A percentile compares a stretch with the other conserved stretches of the same genome.
Evolutionary conservation across 352 stramenopile species (phyloP).

Genomic region (Phytophthora sansomeana): DNA sequence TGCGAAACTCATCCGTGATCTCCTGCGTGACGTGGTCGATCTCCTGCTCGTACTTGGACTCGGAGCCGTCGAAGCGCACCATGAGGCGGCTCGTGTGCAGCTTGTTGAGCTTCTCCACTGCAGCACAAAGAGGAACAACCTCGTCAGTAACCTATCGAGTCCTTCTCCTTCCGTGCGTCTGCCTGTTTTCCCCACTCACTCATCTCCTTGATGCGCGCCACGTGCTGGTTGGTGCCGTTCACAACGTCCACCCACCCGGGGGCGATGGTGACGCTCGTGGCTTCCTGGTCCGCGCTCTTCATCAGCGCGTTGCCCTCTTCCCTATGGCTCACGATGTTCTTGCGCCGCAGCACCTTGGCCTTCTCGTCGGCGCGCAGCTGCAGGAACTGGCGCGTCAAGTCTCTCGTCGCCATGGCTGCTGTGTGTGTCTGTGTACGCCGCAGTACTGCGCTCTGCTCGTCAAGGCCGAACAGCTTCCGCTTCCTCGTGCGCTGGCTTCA

Average conservation of each 20-base stretch:
- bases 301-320: constrained; percentile 80
- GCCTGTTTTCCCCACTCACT: constrained; percentile 49
- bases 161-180: neutral
- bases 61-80: constrained; percentile 87
- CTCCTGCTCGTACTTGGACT: constrained; percentile 87
- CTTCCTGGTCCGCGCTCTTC: constrained; percentile 55
- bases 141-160: neutral
- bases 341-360: constrained; percentile 83
- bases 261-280: constrained; percentile 47
- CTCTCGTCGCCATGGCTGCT: constrained; percentile 73
- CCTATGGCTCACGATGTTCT: constrained; percentile 82
- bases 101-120: constrained; percentile 88
- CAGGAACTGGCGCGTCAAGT: constrained; percentile 77
- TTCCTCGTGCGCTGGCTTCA: constrained; percentile 14
- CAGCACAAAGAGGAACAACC: constrained; percentile 9
- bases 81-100: constrained; percentile 88
- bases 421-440: neutral
- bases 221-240: constrained; percentile 81
- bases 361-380: constrained; percentile 81
- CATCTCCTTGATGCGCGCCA: constrained; percentile 81
- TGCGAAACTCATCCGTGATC: constrained; percentile 87
- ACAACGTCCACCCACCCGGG: constrained; percentile 86
- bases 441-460: constrained; percentile 3
- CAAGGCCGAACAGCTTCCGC: constrained; percentile 4
- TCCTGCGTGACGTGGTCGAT: constrained; percentile 83